Evolutionary conservation across 805 yeast species (phyloP).

Genomic region (Wickerhamomyces tratensis): DNA sequence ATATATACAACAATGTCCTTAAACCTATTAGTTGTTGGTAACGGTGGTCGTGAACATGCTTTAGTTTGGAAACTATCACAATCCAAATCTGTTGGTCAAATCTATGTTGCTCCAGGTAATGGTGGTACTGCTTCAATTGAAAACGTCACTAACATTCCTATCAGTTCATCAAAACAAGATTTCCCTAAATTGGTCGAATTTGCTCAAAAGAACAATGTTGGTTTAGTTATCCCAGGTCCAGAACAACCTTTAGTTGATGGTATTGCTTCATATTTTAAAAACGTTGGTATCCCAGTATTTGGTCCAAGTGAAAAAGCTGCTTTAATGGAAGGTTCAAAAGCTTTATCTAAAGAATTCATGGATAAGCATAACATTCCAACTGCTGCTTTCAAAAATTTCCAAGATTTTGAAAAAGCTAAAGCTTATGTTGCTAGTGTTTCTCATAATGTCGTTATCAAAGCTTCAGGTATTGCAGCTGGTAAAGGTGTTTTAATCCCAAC

Average conservation of each 20-base stretch:
- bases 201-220: constrained; percentile 57
- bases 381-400: constrained; percentile 81
- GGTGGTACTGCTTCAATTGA: constrained; percentile 69
- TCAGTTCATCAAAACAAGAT: constrained; percentile 56
- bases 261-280: constrained; percentile 57
- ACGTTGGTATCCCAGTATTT: constrained; percentile 89
- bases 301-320: constrained; percentile 95
- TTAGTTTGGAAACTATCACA: constrained; percentile 84
- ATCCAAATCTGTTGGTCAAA: constrained; percentile 58
- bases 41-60: constrained; percentile 99
- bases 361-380: constrained; percentile 88
- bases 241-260: constrained; percentile 98
- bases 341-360: constrained; percentile 92
- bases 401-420: constrained; percentile 65
- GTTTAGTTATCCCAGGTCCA: constrained; percentile 94
- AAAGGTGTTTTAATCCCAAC: constrained; percentile 95
- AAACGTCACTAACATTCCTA: constrained; percentile 60
- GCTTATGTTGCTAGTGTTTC: constrained; percentile 54
- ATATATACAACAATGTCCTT: constrained; percentile 17
- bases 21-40: constrained; percentile 82
- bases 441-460: constrained; percentile 84
- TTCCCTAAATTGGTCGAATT: constrained; percentile 64
- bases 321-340: constrained; percentile 91
- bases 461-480: constrained; percentile 98
- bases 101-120: constrained; percentile 94